Evolutionary conservation across 116 monocot genomes (phyloP).

Genomic region (Posidonia oceanica): DNA sequence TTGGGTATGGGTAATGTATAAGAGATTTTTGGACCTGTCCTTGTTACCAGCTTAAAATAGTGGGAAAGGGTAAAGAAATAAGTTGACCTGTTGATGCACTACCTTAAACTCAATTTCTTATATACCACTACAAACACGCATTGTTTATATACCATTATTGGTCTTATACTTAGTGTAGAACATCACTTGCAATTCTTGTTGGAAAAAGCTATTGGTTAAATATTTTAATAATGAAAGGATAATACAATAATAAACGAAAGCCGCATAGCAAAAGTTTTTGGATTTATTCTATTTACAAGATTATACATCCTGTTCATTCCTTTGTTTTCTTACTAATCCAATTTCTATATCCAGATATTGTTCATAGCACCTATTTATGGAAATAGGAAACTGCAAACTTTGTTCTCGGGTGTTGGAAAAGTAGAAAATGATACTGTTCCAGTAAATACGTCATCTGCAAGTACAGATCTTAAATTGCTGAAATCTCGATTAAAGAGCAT

Average conservation of each 20-base stretch:
- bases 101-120: too few relatives aligned
- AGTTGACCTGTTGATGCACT: too few relatives aligned
- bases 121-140: too few relatives aligned
- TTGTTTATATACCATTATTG: too few relatives aligned
- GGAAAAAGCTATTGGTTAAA: neutral
- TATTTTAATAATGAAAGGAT: neutral
- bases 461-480: slow-evolving; percentile 20
- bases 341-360: slow-evolving; percentile 44
- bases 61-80: too few relatives aligned
- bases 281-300: too few relatives aligned
- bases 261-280: neutral
- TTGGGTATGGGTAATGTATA: too few relatives aligned
- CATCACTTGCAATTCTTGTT: neutral
- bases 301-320: neutral
- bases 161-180: too few relatives aligned
- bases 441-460: slow-evolving; percentile 1
- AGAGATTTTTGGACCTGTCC: too few relatives aligned
- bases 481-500: slow-evolving; percentile 47
- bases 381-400: slow-evolving; percentile 31
- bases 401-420: slow-evolving; percentile 11
- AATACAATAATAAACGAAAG: neutral
- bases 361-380: slow-evolving; percentile 70
- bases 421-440: neutral
- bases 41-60: too few relatives aligned
- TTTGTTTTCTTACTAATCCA: neutral